Conservation (phyloP, 2,329 filamentous ascomycete genomes). For the Arthrobotrys pseudoclavata region DNA sequence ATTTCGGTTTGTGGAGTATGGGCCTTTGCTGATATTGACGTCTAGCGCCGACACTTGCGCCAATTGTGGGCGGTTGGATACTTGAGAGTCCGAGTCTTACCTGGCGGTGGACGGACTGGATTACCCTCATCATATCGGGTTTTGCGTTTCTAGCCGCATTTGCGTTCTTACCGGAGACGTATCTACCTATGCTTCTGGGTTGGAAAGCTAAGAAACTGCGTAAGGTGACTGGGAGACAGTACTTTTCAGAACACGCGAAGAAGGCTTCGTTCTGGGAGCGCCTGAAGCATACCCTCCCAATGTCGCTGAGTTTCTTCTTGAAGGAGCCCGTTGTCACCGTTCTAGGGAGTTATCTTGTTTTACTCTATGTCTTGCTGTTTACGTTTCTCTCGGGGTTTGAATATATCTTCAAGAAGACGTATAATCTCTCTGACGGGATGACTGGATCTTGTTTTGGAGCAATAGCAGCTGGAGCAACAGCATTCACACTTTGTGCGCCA, state of each 20-base stretch:
- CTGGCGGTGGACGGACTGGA: slow-evolving; percentile 70
- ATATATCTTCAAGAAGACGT: slow-evolving; percentile 70
- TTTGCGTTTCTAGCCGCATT: slow-evolving; percentile 65
- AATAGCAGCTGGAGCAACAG: slow-evolving; percentile 67
- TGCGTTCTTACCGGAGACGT: slow-evolving; percentile 70
- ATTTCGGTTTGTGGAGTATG: slow-evolving; percentile 37
- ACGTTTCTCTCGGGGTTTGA: slow-evolving; percentile 70
- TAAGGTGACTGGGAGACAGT: slow-evolving; percentile 67
- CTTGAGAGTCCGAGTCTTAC: slow-evolving; percentile 65
- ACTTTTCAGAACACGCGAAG: slow-evolving; percentile 68
- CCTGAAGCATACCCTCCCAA: slow-evolving; percentile 66
- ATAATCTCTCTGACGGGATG: slow-evolving; percentile 68
- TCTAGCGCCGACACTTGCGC: slow-evolving; percentile 67
- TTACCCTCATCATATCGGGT: slow-evolving; percentile 66
- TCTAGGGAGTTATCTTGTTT: slow-evolving; percentile 68
- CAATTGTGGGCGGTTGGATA: slow-evolving; percentile 69
- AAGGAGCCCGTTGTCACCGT: slow-evolving; percentile 69
- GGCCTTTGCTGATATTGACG: slow-evolving; percentile 3
- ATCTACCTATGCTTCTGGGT: slow-evolving; percentile 68
- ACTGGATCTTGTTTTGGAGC: slow-evolving; percentile 69
- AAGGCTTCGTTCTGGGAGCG: slow-evolving; percentile 66
- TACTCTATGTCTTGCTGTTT: slow-evolving; percentile 69
- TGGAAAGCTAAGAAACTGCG: slow-evolving; percentile 68
- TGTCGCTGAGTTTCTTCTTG: slow-evolving; percentile 68
- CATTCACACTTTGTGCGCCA: slow-evolving; percentile 67